These are phyloP conservation scores for Microstegium vimineum DNA, from an alignment of 176 grass and related monocot species.

Conservation along the genomic window DNA sequence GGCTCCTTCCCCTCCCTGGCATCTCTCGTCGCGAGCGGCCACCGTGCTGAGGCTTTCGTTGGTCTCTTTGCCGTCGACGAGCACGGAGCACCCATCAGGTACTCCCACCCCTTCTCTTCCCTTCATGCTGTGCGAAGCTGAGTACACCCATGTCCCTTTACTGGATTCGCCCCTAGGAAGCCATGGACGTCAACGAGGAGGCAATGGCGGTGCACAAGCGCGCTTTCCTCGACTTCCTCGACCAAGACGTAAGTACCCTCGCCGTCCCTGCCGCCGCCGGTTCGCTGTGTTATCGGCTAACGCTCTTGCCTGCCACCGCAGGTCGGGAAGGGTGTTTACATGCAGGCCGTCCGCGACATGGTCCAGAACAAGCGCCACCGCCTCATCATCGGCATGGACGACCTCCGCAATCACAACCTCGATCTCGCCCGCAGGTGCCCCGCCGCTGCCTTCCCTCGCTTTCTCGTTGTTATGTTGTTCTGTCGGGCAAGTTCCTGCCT, in stretches of 20 bases:
- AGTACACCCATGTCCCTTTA: no score
- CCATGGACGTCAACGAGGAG: slow-evolving; percentile 98
- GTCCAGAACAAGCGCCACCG: slow-evolving; percentile 69
- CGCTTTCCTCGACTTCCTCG: slow-evolving; percentile 75
- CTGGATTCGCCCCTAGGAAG: background rate
- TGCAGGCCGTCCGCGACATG: slow-evolving; percentile 68
- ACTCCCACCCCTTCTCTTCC: no score
- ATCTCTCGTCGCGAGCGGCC: no score
- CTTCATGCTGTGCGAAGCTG: background rate
- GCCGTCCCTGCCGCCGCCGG: background rate
- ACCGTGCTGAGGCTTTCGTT: no score
- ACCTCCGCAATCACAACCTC: slow-evolving; percentile 85
- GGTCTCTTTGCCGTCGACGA: no score
- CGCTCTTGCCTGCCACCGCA: slow-evolving; percentile 10
- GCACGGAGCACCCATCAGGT: no score
- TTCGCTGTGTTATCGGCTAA: background rate
- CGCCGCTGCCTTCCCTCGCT: background rate
- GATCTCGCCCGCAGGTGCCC: slow-evolving; percentile 81
- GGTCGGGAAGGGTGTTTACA: slow-evolving; percentile 76
- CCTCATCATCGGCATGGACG: slow-evolving; percentile 83
- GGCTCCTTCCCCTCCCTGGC: no score
- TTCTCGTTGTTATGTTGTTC: background rate
- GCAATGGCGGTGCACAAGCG: slow-evolving; percentile 89
- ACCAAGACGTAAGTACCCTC: slow-evolving; percentile 60
- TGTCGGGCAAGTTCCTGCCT: background rate